Base-by-base conservation (phyloP, 805 yeast genomes). In the Metschnikowia lachancei region DNA sequence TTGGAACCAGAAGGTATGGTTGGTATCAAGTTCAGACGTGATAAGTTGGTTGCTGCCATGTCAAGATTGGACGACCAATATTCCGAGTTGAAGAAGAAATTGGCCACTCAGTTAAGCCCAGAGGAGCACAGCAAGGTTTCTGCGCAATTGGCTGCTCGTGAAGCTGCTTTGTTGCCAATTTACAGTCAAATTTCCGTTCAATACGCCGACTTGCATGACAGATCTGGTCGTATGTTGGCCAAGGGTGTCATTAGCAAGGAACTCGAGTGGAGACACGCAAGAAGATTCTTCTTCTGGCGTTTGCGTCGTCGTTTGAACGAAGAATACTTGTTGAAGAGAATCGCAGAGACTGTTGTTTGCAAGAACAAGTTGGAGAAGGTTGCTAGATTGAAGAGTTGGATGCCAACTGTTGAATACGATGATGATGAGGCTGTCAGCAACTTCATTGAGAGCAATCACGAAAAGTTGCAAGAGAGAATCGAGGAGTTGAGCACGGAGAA, bases 1-100 rank as follows among this genome's bases (percentile, higher is more conserved):
- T 77, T 95, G 65, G 99, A 94, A 73, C 98, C 99, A 43, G 97
- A 92, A 65, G 99, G 98, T 68, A 89, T 94, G 91, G 99, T 95
- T 62, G 97, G 98, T 66, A 89, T 94, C 72, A 94, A 94, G 73
- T 94, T 86, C 79, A 85, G 97, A 71, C 86, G 95, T 61, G 97
- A 90, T 65, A 91, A 90, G 72, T 75, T 95, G 56, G 70, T 90
- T 52, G 80, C 81, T n/a, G 89, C 96, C 41, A 95, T 94, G 95
- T 79, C 80, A 53, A 83, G 99, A 70, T 76, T 94, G 54, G 99
- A 94, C 65, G 70, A 78, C 18, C 77, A 77, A 40, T 92, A 89
- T 68, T 81, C 80, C 49, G 81, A 76, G 38, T 77, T 85, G 71
- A 86, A 80, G 72, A 72, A 66, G 42, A 76, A 83, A 65, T 66